A percentile compares a stretch with the other conserved stretches of the same genome.
Conservation (phyloP, 2,329 filamentous ascomycete species). For the Penicillium digitatum region DNA sequence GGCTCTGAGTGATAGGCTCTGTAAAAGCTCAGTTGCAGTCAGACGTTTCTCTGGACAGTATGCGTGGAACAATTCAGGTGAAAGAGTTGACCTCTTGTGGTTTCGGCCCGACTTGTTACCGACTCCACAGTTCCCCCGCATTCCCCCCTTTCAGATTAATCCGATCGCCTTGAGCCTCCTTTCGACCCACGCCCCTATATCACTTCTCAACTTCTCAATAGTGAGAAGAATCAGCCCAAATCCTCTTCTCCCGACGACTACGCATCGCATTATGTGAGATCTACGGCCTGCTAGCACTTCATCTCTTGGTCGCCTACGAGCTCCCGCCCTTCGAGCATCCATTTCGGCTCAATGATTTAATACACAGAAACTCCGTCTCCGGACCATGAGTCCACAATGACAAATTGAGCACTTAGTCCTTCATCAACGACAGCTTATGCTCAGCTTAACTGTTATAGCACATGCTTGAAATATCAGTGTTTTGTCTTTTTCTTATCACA, state of each 20-base stretch:
- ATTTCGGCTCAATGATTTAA: background rate
- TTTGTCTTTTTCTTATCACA: too few species aligned
- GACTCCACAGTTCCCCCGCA: too few species aligned
- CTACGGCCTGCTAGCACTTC: background rate
- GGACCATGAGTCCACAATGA: background rate
- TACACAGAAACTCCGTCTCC: too few species aligned
- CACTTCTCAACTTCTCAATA: too few species aligned
- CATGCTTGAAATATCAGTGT: too few species aligned
- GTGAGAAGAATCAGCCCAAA: background rate
- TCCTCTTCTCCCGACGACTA: background rate
- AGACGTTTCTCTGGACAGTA: constrained; percentile 21
- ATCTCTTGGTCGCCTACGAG: background rate
- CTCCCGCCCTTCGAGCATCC: background rate
- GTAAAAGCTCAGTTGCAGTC: constrained; percentile 26
- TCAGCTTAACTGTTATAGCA: too few species aligned
- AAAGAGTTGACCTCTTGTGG: background rate
- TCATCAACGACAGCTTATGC: too few species aligned
- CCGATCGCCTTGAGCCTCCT: background rate
- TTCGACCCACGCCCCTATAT: background rate
- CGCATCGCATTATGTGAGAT: background rate
- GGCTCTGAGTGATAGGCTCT: constrained; percentile 25
- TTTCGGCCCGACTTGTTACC: background rate
- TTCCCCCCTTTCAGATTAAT: background rate
- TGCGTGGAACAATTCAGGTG: too few species aligned
- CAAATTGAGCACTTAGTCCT: background rate